Base-by-base conservation (phyloP, 805 yeast genomes). In the Zygosaccharomyces rouxii region DNA sequence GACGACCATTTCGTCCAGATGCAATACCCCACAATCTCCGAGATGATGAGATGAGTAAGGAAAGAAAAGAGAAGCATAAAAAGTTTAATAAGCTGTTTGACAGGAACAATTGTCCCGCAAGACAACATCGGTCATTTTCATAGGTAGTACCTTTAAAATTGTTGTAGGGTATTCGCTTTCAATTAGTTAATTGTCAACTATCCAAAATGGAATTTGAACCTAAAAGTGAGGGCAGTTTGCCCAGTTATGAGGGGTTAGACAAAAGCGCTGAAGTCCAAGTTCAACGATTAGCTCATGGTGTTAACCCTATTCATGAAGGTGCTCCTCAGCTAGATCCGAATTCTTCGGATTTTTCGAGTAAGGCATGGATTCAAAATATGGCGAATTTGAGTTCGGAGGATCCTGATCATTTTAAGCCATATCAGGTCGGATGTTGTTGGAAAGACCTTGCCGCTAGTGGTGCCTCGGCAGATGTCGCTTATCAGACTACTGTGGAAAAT, bases 361-460 rank as follows among this genome's bases (percentile, higher is more conserved):
- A 75, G 58, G 78, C 75, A 48, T 83, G 89, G 89, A 80, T 83
- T 48, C 80, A 80, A 59, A 83, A 83, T 57, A 63, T 81, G 68
- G 71, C 81, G 50, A 78, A 78, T 52, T 60, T 83, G 50, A 64
- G 68, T 53, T 72, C 72, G 29, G 60, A 74, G 2, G 85, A 84
- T 56, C 78, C 79, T 0, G 86, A 82, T 21, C 79, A 79, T 66
- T 83, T 78, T 61, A 80, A 78, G 58, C 85, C 83, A 16, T 71
- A 81, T 25, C 69, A 76, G 14, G 67, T 84, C 55, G 85, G 86
- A 19, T 64, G 84, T 50, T 78, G 79, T 7, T 82, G 79, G 72
- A 73, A 74, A 49, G 67, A 81, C 57, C 67, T 83, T 58, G 62
- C 83, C 48, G 86, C 84, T 3, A 75, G 66, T 52, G 89, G 89